A percentile compares a stretch with the other conserved stretches of the same genome.
Conservation (phyloP, 176 grass and related monocot genomes). For the Carex kokanica region DNA sequence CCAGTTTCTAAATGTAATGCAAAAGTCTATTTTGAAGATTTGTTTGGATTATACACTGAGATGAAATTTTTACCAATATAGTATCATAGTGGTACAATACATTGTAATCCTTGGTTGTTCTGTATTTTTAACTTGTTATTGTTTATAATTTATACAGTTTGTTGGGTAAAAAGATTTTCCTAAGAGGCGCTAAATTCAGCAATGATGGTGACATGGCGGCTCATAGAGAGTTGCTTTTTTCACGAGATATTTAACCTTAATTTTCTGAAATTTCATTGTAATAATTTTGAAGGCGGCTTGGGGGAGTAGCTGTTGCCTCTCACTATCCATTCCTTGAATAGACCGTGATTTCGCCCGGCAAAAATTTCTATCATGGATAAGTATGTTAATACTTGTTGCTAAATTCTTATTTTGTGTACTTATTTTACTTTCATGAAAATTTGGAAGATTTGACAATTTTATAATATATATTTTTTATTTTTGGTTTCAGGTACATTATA, state of each 20-base stretch:
- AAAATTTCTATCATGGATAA: conserved; percentile 10
- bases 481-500: conserved; percentile 59
- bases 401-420: background rate
- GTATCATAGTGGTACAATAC: background rate
- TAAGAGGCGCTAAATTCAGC: conserved; percentile 7
- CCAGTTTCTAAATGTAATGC: conserved; percentile 6
- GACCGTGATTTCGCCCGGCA: background rate
- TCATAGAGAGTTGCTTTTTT: conserved; percentile 19
- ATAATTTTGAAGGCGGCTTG: conserved; percentile 21
- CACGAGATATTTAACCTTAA: conserved; percentile 18
- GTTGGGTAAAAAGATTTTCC: conserved; percentile 18
- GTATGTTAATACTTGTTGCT: background rate
- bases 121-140: conserved; percentile 14
- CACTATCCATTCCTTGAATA: background rate
- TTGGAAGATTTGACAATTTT: conserved; percentile 2
- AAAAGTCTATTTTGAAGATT: background rate
- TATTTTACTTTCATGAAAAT: background rate
- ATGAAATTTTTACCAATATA: background rate
- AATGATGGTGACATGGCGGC: conserved; percentile 10
- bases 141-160: conserved; percentile 22
- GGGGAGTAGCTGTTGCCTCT: background rate
- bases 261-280: conserved; percentile 19
- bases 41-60: background rate
- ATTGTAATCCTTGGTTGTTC: background rate
- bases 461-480: background rate